Conservation (phyloP, 257 asterid genomes). For the Euphrasia confusa region DNA sequence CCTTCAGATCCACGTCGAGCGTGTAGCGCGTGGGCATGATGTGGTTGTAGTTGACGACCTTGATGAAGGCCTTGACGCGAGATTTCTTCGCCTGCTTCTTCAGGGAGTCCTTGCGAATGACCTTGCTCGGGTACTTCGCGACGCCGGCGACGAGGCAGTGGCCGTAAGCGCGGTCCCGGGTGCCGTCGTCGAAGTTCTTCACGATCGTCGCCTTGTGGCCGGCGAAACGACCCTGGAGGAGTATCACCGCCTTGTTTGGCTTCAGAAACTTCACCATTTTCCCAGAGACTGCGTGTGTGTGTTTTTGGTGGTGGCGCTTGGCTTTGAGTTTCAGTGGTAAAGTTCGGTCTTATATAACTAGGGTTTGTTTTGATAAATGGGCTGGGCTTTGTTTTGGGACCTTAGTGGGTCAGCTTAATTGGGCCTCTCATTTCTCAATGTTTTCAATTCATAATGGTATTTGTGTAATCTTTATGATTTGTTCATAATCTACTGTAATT, state of each 20-base stretch:
- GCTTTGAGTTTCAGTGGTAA: not conserved
- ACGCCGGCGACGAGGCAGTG: conserved; percentile 41
- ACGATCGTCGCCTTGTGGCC: conserved; percentile 37
- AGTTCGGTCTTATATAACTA: not conserved
- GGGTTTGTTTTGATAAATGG: conserved; percentile 11
- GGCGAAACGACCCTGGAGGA: conserved; percentile 36
- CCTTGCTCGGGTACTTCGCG: conserved; percentile 38
- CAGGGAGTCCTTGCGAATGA: conserved; percentile 32
- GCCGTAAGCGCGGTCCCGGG: conserved; percentile 38
- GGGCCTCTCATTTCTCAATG: conserved; percentile 4
- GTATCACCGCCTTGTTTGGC: conserved; percentile 40
- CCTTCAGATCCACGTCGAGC: conserved; percentile 40
- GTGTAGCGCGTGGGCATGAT: conserved; percentile 41
- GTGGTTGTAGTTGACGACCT: conserved; percentile 37
- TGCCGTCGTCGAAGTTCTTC: conserved; percentile 36
- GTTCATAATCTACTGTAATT: no score
- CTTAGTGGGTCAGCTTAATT: not conserved
- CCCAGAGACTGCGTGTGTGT: not conserved
- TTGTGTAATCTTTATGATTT: no score
- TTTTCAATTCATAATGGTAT: no score
- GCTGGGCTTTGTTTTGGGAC: not conserved
- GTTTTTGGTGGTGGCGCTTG: conserved; percentile 1
- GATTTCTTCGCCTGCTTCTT: conserved; percentile 40
- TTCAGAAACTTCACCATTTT: conserved; percentile 32
- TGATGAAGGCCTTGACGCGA: conserved; percentile 37